Percentiles rank a stretch among this genome's conserved stretches.
These are phyloP conservation scores for Narthecium ossifragum DNA, from an alignment of 106 monocot genomes.

Conservation along the genomic window DNA sequence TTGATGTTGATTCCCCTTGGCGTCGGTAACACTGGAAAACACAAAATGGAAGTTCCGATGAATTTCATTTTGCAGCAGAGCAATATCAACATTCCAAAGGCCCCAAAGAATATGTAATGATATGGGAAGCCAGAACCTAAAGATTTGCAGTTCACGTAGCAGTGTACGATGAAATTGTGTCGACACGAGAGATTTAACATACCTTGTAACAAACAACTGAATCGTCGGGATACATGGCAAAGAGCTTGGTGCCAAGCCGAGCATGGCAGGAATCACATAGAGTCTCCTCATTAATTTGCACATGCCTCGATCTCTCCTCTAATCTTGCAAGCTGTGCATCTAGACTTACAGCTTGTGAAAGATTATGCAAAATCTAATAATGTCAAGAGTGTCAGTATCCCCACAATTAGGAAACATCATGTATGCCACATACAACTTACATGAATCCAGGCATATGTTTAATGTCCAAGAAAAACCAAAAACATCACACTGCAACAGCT, in stretches of 20 bases:
- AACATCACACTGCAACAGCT: too few relatives aligned
- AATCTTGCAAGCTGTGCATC: constrained; percentile 74
- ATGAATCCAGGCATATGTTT: too few relatives aligned
- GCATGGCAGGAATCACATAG: constrained; percentile 82
- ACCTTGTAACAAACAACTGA: constrained; percentile 97
- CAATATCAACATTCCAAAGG: neutral
- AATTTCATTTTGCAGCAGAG: neutral
- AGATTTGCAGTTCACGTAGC: neutral
- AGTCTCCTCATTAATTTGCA: constrained; percentile 85
- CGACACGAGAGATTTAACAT: neutral
- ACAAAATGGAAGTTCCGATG: neutral
- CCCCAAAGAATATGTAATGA: neutral
- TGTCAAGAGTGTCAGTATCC: too few relatives aligned
- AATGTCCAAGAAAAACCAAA: too few relatives aligned
- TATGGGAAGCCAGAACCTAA: neutral
- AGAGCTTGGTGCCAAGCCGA: constrained; percentile 90
- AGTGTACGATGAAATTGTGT: neutral
- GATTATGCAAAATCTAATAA: constrained; percentile 72
- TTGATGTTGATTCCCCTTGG: constrained; percentile 81
- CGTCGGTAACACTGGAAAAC: constrained; percentile 74
- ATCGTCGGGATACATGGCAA: constrained; percentile 99
- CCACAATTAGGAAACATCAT: too few relatives aligned
- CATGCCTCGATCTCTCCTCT: constrained; percentile 92
- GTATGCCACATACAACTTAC: too few relatives aligned
- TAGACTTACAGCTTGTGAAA: constrained; percentile 63